Base-by-base conservation (phyloP, 345 rosid genomes). In the Eucalyptus pauciflora region DNA sequence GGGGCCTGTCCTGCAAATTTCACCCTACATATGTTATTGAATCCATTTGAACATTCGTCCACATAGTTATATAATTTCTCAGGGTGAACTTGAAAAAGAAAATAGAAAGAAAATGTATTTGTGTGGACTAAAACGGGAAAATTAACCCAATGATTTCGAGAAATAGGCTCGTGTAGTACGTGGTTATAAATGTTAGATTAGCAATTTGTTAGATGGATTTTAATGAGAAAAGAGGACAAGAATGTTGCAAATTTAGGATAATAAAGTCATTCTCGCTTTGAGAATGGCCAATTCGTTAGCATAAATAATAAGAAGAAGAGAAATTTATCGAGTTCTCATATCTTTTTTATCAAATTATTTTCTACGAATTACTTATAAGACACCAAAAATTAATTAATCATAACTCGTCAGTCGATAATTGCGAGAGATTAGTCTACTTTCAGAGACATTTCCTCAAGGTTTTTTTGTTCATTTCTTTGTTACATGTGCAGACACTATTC, bases 371-470 rank as follows among this genome's bases (percentile, higher is more conserved):
- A 62, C 13, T 29, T 62, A n/a, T 29, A 29, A 29, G 69, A 62
- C 33, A 13, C 17, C 16, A 62, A 29, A 62, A 29, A 62, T 27
- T 60, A 62, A 17, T 31, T 13, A 62, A 29, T 27, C 29, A 3
- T 60, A 60, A 5, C 8, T 3, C 69, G 7, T 31, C 16, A 1
- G 31, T 60, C 5, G 3, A 45, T 2, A 7, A 1, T 45, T 8
- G 7, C 5, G 14, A 60, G 7, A 60, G 69, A 60, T 60, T 60
- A 60, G 69, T 62, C 71, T 13, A 27, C 17, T 29, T 58, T 58
- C 8, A 25, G n/a, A 58, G 64, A 58, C 69, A 62, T 62, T 62
- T 27, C 33, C 33, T 29, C 33, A 4, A 29, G n/a, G 48, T 27
- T 11, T 27, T 11, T 60, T 24, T 6, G 13, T 13, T 29, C 29